Conservation (phyloP, 805 yeast species). For the Tetrapisispora fleetii region DNA sequence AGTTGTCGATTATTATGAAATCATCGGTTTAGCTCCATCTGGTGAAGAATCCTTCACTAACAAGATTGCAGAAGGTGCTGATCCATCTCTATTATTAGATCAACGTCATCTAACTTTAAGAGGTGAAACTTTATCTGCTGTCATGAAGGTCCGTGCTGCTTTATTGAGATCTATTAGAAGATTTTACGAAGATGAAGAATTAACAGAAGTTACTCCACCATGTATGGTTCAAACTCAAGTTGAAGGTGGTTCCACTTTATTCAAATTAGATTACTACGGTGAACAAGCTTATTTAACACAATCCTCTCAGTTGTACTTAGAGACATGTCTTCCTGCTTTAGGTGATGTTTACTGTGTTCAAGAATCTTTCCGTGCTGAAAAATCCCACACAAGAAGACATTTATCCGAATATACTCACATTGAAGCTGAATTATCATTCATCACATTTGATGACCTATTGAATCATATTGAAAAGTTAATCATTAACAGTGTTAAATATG, state of each 20-base stretch:
- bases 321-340: constrained; percentile 89
- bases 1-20: constrained; percentile 78
- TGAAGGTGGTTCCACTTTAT: constrained; percentile 96
- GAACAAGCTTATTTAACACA: constrained; percentile 95
- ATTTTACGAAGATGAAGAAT: constrained; percentile 61
- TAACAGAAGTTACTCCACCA: constrained; percentile 95
- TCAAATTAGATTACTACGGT: constrained; percentile 88
- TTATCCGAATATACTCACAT: constrained; percentile 93
- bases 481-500: constrained; percentile 58
- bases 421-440: constrained; percentile 87
- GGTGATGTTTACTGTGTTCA: constrained; percentile 97
- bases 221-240: constrained; percentile 99
- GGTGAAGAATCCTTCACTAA: constrained; percentile 94
- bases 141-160: constrained; percentile 88
- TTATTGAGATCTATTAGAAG: constrained; percentile 66
- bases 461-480: constrained; percentile 75
- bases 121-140: constrained; percentile 88
- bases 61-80: constrained; percentile 88
- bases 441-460: constrained; percentile 78
- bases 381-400: constrained; percentile 97
- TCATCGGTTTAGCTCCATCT: constrained; percentile 88
- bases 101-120: constrained; percentile 93
- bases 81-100: constrained; percentile 84
- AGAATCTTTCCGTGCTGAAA: constrained; percentile 98
- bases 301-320: constrained; percentile 92